These are phyloP conservation scores for Xylaria grammica DNA, from an alignment of 495 filamentous ascomycete genomes.

Conservation along the genomic window DNA sequence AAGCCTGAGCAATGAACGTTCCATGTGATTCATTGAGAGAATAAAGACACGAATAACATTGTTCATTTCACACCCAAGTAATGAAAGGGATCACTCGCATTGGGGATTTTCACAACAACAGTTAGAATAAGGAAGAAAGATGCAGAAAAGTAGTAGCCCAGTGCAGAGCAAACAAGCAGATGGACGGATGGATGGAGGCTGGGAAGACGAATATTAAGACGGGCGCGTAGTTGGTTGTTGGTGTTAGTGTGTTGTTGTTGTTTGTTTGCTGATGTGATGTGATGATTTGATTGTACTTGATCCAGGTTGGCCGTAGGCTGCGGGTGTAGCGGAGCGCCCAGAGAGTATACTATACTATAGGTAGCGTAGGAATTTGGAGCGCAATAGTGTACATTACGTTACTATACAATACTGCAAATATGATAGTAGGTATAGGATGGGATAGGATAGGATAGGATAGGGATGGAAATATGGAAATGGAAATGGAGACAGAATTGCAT, in stretches of 20 bases:
- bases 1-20: background rate
- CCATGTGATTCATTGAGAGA: background rate
- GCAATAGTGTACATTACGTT: too few relatives aligned
- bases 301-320: background rate
- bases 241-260: background rate
- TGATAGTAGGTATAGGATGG: background rate
- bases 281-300: background rate
- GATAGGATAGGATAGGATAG: too few relatives aligned
- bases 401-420: too few relatives aligned
- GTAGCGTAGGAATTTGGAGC: conserved; percentile 10
- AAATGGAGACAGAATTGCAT: conserved; percentile 9
- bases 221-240: background rate
- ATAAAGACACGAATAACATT: background rate
- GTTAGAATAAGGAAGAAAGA: background rate
- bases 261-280: background rate
- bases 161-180: background rate
- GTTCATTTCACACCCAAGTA: conserved; percentile 7
- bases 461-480: conserved; percentile 3
- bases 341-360: background rate
- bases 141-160: background rate
- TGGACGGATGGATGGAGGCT: background rate
- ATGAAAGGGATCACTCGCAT: conserved; percentile 12
- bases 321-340: background rate
- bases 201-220: background rate
- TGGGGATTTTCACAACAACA: background rate